These are phyloP conservation scores for Suhomyces anneliseae DNA, from an alignment of 1,139 yeast genomes.

Conservation along the genomic window DNA sequence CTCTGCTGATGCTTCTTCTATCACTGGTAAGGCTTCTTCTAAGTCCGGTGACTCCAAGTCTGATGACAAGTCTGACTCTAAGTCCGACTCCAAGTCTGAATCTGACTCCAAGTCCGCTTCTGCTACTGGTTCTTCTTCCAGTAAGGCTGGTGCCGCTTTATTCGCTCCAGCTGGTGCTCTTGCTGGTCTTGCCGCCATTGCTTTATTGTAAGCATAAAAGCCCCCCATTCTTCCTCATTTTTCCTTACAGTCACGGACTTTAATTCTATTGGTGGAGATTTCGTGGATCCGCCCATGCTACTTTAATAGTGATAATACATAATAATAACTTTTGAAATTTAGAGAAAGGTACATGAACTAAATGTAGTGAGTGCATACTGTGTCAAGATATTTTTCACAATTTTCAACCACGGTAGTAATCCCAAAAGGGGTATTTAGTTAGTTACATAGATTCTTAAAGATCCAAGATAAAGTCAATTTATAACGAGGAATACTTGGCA, in stretches of 20 bases:
- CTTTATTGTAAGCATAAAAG: constrained; percentile 12
- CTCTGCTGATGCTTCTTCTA: background rate
- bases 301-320: no score
- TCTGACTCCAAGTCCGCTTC: constrained; percentile 2
- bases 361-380: no score
- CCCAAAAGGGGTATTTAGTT: no score
- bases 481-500: no score
- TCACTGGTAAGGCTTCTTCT: background rate
- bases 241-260: background rate
- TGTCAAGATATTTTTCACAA: no score
- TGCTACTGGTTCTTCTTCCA: constrained; percentile 6
- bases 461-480: no score
- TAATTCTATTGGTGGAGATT: background rate
- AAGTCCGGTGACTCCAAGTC: constrained; percentile 1
- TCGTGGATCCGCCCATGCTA: background rate
- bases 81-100: constrained; percentile 6
- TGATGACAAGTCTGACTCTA: constrained; percentile 2
- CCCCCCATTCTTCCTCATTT: no score
- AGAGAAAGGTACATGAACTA: no score
- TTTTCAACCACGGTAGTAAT: no score
- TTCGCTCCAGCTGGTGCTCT: constrained; percentile 19
- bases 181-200: constrained; percentile 17
- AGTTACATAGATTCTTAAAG: no score
- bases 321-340: no score
- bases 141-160: constrained; percentile 10